Conservation (phyloP, 2,329 filamentous ascomycete species). For the Epichloe bromicola region DNA sequence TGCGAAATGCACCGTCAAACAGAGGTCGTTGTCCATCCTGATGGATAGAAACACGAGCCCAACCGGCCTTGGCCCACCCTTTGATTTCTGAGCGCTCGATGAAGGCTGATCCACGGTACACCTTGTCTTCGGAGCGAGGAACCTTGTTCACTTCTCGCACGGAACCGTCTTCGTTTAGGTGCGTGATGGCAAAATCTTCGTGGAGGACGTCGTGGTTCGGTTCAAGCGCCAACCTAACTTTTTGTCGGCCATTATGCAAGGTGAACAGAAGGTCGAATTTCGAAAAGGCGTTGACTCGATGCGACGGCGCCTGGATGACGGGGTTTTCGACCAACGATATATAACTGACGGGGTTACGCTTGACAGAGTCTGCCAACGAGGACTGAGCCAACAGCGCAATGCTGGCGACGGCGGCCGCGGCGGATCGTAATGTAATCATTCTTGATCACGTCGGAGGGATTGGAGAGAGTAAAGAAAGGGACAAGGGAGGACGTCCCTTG, state of each 20-base stretch:
- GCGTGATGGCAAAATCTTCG: slow-evolving; percentile 59
- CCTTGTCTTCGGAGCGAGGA: slow-evolving; percentile 59
- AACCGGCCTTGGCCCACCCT: slow-evolving; percentile 71
- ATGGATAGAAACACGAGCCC: slow-evolving; percentile 69
- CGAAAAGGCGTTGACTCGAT: slow-evolving; percentile 67
- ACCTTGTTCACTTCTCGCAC: slow-evolving; percentile 55
- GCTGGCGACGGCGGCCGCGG: slow-evolving; percentile 13
- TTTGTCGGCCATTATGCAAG: slow-evolving; percentile 51
- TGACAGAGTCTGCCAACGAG: slow-evolving; percentile 48
- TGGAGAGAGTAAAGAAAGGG: neutral
- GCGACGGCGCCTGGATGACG: slow-evolving; percentile 63
- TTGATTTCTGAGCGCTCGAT: slow-evolving; percentile 44
- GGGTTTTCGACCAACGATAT: slow-evolving; percentile 62
- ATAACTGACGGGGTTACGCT: slow-evolving; percentile 64
- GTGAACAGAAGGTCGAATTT: slow-evolving; percentile 76
- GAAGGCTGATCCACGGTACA: slow-evolving; percentile 73
- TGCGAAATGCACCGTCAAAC: slow-evolving; percentile 80
- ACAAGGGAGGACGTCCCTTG: slow-evolving; percentile 1
- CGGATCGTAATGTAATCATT: slow-evolving; percentile 16
- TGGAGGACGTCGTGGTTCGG: slow-evolving; percentile 86
- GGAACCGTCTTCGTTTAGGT: slow-evolving; percentile 59
- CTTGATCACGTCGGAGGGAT: neutral
- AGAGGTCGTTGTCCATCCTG: slow-evolving; percentile 65
- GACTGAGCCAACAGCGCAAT: slow-evolving; percentile 12
- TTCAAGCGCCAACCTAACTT: slow-evolving; percentile 67